Conservation (phyloP, 108 stramenopile species). For the Conticribra guillardii region DNA sequence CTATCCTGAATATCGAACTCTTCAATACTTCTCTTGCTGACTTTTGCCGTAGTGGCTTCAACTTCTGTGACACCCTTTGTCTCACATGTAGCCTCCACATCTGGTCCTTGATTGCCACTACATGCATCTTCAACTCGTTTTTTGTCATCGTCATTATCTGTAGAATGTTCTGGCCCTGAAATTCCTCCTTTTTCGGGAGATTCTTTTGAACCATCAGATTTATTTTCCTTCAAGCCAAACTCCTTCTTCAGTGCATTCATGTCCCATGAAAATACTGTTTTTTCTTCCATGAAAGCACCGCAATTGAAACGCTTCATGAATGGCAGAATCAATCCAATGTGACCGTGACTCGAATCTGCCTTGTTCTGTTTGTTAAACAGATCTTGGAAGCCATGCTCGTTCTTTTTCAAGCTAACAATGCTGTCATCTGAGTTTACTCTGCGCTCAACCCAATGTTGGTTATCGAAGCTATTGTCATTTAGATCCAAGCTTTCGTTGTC, state of each 20-base stretch:
- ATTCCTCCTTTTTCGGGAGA: too few species aligned
- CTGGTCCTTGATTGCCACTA: too few species aligned
- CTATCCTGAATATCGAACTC: too few species aligned
- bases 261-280: neutral
- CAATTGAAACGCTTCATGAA: conserved; percentile 24
- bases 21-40: too few species aligned
- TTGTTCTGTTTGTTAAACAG: conserved; percentile 12
- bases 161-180: too few species aligned
- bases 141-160: neutral
- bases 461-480: neutral
- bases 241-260: neutral
- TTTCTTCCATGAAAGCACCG: conserved; percentile 9
- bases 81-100: too few species aligned
- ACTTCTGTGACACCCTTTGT: too few species aligned
- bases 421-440: conserved; percentile 20
- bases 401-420: conserved; percentile 15
- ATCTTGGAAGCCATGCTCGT: neutral
- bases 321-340: conserved; percentile 44
- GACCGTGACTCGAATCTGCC: conserved; percentile 26
- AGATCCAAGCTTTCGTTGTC: neutral
- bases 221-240: neutral
- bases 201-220: too few species aligned
- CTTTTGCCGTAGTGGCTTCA: too few species aligned
- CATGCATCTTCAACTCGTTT: neutral
- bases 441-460: neutral